A percentile compares a stretch with the other conserved stretches of the same genome.
These are phyloP conservation scores for Trichoderma orchidacearum DNA, from an alignment of 495 filamentous ascomycete species.

Conservation along the genomic window DNA sequence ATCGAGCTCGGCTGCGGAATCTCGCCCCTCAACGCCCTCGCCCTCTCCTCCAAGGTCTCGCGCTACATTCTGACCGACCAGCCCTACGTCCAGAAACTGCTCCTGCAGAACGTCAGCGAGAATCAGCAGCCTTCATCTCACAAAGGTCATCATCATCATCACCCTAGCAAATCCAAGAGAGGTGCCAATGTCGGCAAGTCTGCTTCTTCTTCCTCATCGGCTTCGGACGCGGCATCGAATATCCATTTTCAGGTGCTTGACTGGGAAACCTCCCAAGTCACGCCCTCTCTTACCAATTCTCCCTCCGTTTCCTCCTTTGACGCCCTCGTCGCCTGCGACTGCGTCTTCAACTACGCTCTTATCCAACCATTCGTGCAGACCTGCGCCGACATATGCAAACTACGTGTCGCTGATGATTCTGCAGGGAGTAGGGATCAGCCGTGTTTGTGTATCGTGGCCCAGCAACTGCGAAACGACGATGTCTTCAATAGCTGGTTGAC, in stretches of 20 bases:
- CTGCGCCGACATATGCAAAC: conserved; percentile 61
- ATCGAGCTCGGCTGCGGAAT: conserved; percentile 84
- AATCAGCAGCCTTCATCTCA: conserved; percentile 37
- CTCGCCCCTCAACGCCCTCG: conserved; percentile 57
- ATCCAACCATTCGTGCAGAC: conserved; percentile 72
- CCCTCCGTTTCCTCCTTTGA: conserved; percentile 31
- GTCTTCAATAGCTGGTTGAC: conserved; percentile 77
- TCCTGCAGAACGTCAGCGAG: conserved; percentile 59
- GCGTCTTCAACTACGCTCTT: conserved; percentile 79
- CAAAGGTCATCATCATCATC: no score
- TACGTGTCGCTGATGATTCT: conserved; percentile 23
- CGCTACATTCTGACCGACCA: conserved; percentile 81
- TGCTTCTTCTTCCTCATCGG: conserved; percentile 3
- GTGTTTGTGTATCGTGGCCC: conserved; percentile 55
- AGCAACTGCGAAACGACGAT: conserved; percentile 71
- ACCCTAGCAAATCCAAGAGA: not conserved
- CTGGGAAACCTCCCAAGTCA: conserved; percentile 50
- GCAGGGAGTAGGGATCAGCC: conserved; percentile 2
- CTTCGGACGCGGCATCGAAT: conserved; percentile 6
- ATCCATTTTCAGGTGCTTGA: conserved; percentile 45
- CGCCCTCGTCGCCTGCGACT: conserved; percentile 68
- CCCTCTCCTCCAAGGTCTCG: conserved; percentile 44
- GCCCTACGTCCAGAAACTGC: conserved; percentile 60
- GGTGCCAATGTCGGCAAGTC: conserved; percentile 1
- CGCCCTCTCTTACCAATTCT: conserved; percentile 19